These are phyloP conservation scores for Oryza officinalis DNA, from an alignment of 176 grass and related monocot species.

Conservation along the genomic window DNA sequence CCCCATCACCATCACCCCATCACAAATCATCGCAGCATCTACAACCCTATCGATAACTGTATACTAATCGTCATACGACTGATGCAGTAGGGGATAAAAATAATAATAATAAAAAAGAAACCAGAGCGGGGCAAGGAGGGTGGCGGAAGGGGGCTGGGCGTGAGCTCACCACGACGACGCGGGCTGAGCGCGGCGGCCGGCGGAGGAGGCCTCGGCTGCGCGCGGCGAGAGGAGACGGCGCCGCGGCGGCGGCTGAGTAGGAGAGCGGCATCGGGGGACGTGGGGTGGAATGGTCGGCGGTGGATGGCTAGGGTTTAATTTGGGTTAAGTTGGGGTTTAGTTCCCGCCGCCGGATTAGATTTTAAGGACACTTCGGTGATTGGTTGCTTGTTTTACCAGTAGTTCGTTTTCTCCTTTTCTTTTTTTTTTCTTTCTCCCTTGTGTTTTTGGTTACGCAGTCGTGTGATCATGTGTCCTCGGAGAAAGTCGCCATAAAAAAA, in stretches of 20 bases:
- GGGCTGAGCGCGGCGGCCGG: slow-evolving; percentile 8
- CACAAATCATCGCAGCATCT: neutral
- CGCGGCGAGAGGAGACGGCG: slow-evolving; percentile 1
- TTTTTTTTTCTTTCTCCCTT: too few relatives aligned
- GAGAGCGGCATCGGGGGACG: slow-evolving; percentile 32
- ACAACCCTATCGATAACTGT: neutral
- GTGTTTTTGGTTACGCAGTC: too few relatives aligned
- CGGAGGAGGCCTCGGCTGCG: neutral
- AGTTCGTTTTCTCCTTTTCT: neutral
- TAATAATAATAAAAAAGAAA: neutral
- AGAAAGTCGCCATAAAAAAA: too few relatives aligned
- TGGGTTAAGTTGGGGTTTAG: neutral
- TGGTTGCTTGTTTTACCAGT: too few relatives aligned
- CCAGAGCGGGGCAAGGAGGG: neutral
- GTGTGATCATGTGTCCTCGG: too few relatives aligned
- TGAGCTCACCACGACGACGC: slow-evolving; percentile 36
- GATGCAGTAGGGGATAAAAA: neutral
- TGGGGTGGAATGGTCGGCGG: neutral
- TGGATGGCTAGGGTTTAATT: slow-evolving; percentile 49
- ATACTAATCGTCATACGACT: neutral
- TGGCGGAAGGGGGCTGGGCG: neutral
- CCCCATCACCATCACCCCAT: too few relatives aligned
- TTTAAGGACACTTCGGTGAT: too few relatives aligned
- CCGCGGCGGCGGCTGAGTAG: slow-evolving; percentile 24
- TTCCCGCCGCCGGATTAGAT: neutral